Evolutionary conservation across 1,284 basidiomycete species (phyloP).

Genomic region (Leccinum variabile): DNA sequence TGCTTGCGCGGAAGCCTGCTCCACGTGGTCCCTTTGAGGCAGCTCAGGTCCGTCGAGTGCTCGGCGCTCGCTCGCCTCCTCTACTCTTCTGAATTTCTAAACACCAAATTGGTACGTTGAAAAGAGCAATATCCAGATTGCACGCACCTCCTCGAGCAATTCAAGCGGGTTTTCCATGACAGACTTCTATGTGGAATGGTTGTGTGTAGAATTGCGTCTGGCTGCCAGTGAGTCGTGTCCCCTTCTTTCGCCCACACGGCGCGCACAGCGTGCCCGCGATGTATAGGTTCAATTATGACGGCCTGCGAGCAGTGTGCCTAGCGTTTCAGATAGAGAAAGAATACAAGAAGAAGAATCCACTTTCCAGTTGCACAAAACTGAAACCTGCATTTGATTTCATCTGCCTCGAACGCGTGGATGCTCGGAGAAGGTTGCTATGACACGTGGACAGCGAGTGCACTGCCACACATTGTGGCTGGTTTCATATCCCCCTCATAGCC

Average conservation of each 20-base stretch:
- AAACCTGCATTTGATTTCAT: conserved; percentile 18
- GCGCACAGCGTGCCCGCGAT: conserved; percentile 17
- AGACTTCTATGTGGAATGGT: neutral
- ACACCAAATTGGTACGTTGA: conserved; percentile 3
- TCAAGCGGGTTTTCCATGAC: conserved; percentile 34
- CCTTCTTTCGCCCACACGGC: neutral
- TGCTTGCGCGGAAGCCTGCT: conserved; percentile 19
- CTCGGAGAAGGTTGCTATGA: conserved; percentile 5
- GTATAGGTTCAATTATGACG: conserved; percentile 6
- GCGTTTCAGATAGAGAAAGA: neutral
- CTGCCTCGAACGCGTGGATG: neutral
- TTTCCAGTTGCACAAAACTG: conserved; percentile 6
- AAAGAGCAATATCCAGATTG: neutral
- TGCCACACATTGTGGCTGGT: conserved; percentile 13
- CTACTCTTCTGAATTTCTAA: conserved; percentile 56
- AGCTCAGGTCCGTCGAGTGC: conserved; percentile 37
- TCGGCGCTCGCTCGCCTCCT: conserved; percentile 50
- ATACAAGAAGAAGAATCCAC: neutral
- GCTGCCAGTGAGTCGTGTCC: neutral
- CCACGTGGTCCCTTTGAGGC: conserved; percentile 21
- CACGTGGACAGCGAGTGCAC: conserved; percentile 19
- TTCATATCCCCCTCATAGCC: neutral
- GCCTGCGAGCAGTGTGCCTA: conserved; percentile 1
- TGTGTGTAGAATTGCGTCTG: neutral
- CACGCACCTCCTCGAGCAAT: conserved; percentile 44